Evolutionary conservation across 306 rosid species (phyloP), one percentile per base, ranked within the genome.

Genomic region (Purshia tridentata): DNA sequence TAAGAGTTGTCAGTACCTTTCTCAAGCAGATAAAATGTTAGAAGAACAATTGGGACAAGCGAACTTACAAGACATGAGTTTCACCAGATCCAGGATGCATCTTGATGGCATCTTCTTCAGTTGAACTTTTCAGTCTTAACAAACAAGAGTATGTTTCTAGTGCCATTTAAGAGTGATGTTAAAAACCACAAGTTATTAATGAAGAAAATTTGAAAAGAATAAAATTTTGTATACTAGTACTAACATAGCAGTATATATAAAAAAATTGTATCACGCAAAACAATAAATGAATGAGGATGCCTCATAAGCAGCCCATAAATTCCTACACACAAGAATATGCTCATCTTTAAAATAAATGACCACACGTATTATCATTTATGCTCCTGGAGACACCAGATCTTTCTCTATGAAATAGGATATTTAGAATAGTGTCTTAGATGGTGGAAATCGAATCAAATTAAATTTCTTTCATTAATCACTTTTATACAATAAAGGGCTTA

Each of bases 21-120:
- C 73, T 81, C 72, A 71, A 83, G 72, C 37, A 76, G 64, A 61
- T 46, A 19, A 19, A 72, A 8, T 48, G 20, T 12, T 5, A 70
- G 0, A 70, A 19, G 63, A 82, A 64, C 8, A 71, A 16, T 18
- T 12, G 77, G 67, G 48, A 56, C 49, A n/a, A 22, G 64, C 35
- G 41, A 56, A 79, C 97, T 61, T 88, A 95, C 99, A 95, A 95
- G 76, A 95, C 65, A 72, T 91, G 98, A 73, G 89, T 86, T 87
- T 95, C 98, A 72, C 91, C 80, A 16, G 98, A 91, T 83, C 98
- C 99, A 76, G 99, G 92, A 83, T 87, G 96, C 97, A 90, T 76
- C 76, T 78, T 90, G 80, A 95, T 70, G 37, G 89, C 85, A 76
- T 95, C 99, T 60, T 91, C 98, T 79, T 95, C 99, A 69, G 83